Base-by-base conservation (phyloP, 306 rosid genomes). In the Cicer judaicum region DNA sequence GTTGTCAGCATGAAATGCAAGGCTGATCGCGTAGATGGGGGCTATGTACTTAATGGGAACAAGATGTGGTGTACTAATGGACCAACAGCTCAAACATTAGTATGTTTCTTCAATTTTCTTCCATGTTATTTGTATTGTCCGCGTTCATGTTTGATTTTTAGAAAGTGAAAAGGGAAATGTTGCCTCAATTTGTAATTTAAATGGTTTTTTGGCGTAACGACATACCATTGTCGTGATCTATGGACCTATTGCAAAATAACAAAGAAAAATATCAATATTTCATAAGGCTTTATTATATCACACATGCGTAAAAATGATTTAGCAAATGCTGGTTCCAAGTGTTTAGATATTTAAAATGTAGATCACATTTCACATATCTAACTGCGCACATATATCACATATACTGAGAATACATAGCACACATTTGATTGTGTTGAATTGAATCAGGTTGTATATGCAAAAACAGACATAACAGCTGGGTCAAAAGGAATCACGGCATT, bases 41-140 rank as follows among this genome's bases (percentile, higher is more conserved):
- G 98, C 52, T 93, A 89, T 75, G 34, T 91, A 71, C 72, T 93
- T 63, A 91, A 91, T 57, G 98, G 98, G 77, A 93, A 89, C 91
- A 93, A 93, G 88, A 88, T 93, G 96, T 93, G 97, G 97, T 91
- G 97, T 84, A 93, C 98, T 75, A 93, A 93, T 68, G 98, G 98
- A 21, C 96, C 98, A 50, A 81, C 62, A 70, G 98, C 98, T 81
- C 88, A 93, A 82, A 93, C 98, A 72, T 79, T 93, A 85, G 97
- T 93, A 88, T 44, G 76, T 64, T 70, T 65, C 44, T 70, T 66
- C 63, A 34, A 64, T 29, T 47, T 53, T 54, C 46, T 69, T 57
- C 21, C 49, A 34, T 77, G 47, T 74, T 53, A 53, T 73, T 56
- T 73, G 42, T 36, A 12, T 70, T 64, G 64, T 63, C 64, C 13